A percentile compares a stretch with the other conserved stretches of the same genome.
Evolutionary conservation across 2,329 filamentous ascomycete species (phyloP).

Genomic region (Cercospora sp.): DNA sequence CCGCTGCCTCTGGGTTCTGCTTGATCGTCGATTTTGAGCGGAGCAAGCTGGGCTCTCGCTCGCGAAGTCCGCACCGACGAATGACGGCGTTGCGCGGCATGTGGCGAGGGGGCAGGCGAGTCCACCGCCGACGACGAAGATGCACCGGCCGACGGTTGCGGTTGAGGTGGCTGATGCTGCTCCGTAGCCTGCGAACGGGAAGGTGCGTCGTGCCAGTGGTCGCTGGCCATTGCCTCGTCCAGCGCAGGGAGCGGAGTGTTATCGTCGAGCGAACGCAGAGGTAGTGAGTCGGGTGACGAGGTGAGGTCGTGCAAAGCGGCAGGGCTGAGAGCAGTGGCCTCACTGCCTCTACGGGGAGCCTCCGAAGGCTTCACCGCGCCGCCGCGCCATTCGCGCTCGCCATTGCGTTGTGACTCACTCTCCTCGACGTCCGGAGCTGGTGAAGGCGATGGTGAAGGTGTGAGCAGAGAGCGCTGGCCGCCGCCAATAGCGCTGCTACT

Average conservation of each 20-base stretch:
- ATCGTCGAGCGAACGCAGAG: conserved; percentile 25
- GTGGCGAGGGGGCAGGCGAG: conserved; percentile 1
- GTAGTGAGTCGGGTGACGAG: conserved; percentile 27
- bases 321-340: conserved; percentile 22
- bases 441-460: background rate
- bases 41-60: conserved; percentile 21
- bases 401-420: background rate
- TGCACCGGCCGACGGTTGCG: background rate
- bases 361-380: background rate
- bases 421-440: background rate
- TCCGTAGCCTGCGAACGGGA: background rate
- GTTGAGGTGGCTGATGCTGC: background rate
- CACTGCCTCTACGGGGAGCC: conserved; percentile 22
- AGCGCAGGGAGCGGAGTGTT: conserved; percentile 19
- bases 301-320: conserved; percentile 24
- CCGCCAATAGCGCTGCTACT: background rate
- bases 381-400: background rate
- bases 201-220: background rate
- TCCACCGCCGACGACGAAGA: conserved; percentile 7
- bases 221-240: background rate
- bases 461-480: background rate
- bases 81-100: conserved; percentile 14
- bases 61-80: conserved; percentile 21
- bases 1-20: background rate
- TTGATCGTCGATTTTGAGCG: conserved; percentile 33